These are phyloP conservation scores for Alternaria atra DNA, from an alignment of 2,329 filamentous ascomycete genomes.

Conservation along the genomic window DNA sequence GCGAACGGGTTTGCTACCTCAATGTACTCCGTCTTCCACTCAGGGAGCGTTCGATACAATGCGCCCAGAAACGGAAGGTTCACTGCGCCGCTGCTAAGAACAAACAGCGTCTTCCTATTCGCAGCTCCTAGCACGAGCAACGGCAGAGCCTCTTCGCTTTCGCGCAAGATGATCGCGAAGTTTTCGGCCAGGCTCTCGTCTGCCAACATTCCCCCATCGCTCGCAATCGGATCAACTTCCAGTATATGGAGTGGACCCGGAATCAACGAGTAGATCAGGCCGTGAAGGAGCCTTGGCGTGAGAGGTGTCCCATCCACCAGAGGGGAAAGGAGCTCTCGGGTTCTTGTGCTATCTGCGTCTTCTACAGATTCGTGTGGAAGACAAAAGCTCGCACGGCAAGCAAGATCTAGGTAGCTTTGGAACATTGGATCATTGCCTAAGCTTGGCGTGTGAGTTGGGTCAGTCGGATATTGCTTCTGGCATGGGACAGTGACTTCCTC, in stretches of 20 bases:
- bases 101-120: not conserved
- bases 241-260: constrained; percentile 3
- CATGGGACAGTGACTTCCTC: not conserved
- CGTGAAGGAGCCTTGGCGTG: constrained; percentile 3
- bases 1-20: not conserved
- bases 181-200: not conserved
- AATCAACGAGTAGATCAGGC: not conserved
- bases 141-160: not conserved
- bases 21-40: constrained; percentile 9
- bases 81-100: not conserved
- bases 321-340: constrained; percentile 1
- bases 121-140: not conserved
- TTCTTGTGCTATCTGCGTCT: not conserved
- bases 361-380: constrained; percentile 9
- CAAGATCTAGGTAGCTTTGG: constrained; percentile 6
- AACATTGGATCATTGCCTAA: not conserved
- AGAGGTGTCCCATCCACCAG: constrained; percentile 4
- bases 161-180: not conserved
- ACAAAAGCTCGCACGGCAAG: not conserved
- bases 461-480: not conserved
- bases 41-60: not conserved
- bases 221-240: not conserved
- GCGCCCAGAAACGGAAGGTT: not conserved
- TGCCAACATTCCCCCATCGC: not conserved
- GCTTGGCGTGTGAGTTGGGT: not conserved